A percentile compares a stretch with the other conserved stretches of the same genome.
Conservation (phyloP, 2,329 filamentous ascomycete species). For the Aureobasidium sp. region DNA sequence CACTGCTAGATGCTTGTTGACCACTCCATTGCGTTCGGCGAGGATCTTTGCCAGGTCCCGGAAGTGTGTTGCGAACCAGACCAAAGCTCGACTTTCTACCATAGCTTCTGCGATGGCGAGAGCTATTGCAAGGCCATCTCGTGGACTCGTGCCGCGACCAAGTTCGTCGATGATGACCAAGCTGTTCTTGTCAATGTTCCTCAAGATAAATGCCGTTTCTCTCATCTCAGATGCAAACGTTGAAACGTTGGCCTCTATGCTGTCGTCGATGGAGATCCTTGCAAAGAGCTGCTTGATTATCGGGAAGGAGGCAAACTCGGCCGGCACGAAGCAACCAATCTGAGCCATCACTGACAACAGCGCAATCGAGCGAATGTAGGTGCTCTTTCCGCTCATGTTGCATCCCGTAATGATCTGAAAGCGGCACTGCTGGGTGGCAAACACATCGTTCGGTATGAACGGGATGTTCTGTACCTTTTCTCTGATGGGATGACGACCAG, state of each 20-base stretch:
- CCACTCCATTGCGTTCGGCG: conserved; percentile 63
- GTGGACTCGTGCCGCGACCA: conserved; percentile 79
- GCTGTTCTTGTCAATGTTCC: conserved; percentile 61
- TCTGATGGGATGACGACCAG: conserved; percentile 67
- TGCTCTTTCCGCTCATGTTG: conserved; percentile 98
- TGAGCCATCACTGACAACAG: conserved; percentile 89
- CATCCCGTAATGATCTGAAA: conserved; percentile 93
- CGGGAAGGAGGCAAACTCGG: conserved; percentile 70
- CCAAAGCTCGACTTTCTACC: conserved; percentile 63
- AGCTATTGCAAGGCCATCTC: conserved; percentile 82
- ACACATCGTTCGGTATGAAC: conserved; percentile 86
- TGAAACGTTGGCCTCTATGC: conserved; percentile 80
- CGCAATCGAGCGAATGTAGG: conserved; percentile 80
- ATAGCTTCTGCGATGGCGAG: conserved; percentile 84
- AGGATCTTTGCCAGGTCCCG: conserved; percentile 70
- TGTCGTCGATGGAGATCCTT: conserved; percentile 77
- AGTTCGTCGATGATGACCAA: conserved; percentile 68
- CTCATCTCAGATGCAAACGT: conserved; percentile 94
- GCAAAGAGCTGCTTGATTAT: conserved; percentile 80
- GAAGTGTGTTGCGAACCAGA: conserved; percentile 96
- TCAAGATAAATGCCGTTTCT: conserved; percentile 86
- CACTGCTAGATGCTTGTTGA: conserved; percentile 73
- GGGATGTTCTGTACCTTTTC: conserved; percentile 61
- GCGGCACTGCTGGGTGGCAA: conserved; percentile 66
- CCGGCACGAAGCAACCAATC: conserved; percentile 83